Percentiles rank a stretch among this genome's conserved stretches.
Evolutionary conservation across 257 asterid genomes (phyloP).

Genomic region (Jasminum sambac): DNA sequence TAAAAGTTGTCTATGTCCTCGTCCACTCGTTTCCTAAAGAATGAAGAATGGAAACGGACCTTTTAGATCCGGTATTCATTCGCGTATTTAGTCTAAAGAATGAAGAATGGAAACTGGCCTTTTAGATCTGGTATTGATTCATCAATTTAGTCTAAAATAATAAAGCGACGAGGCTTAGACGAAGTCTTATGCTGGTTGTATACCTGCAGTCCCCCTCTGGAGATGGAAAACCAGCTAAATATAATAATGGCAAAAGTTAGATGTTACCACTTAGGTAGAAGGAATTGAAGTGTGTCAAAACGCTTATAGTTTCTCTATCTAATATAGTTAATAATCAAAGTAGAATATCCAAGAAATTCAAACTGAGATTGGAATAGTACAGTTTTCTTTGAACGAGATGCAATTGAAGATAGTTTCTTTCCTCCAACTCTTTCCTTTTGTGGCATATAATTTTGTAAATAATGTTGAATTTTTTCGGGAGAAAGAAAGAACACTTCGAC

Average conservation of each 20-base stretch:
- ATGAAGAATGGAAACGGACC: neutral
- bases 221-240: neutral
- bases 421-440: neutral
- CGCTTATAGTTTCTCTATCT: neutral
- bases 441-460: slow-evolving; percentile 5
- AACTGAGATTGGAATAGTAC: neutral
- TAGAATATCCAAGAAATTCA: neutral
- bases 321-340: neutral
- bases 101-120: too few relatives aligned
- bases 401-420: neutral
- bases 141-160: too few relatives aligned
- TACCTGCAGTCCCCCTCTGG: neutral
- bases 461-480: slow-evolving; percentile 10
- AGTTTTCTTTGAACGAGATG: neutral
- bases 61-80: neutral
- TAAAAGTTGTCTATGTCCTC: neutral
- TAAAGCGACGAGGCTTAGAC: neutral
- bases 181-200: neutral
- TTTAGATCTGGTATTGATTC: too few relatives aligned
- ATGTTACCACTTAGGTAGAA: neutral
- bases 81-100: neutral
- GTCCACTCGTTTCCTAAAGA: neutral
- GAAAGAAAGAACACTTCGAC: slow-evolving; percentile 62
- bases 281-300: neutral
- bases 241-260: neutral